These are phyloP conservation scores for Wallacemonas rigidus DNA, from an alignment of 208 protist species.

Conservation along the genomic window DNA sequence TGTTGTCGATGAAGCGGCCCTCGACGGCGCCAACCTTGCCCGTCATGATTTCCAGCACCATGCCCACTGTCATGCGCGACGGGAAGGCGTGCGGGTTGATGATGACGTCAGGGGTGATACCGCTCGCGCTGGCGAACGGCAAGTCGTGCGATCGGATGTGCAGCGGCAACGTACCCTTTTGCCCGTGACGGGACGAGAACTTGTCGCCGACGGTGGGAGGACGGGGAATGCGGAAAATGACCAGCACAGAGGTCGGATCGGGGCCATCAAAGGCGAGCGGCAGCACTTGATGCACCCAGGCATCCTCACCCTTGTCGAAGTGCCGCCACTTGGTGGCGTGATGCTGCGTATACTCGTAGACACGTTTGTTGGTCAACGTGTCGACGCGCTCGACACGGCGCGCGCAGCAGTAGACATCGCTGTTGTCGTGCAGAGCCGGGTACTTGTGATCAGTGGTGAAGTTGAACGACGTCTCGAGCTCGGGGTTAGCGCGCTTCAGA, in stretches of 20 bases:
- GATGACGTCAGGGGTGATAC: slow-evolving; percentile 99
- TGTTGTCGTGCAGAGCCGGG: slow-evolving; percentile 64
- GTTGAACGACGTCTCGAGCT: slow-evolving; percentile 48
- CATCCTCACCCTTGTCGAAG: slow-evolving; percentile 92
- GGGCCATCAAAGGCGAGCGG: slow-evolving; percentile 84
- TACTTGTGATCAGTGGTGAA: slow-evolving; percentile 84
- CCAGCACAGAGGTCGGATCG: slow-evolving; percentile 74
- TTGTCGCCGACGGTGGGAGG: slow-evolving; percentile 99
- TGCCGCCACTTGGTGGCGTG: slow-evolving; percentile 83
- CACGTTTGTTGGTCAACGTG: slow-evolving; percentile 69
- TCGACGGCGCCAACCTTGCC: slow-evolving; percentile 96
- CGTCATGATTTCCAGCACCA: slow-evolving; percentile 98
- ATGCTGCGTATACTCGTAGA: slow-evolving; percentile 87
- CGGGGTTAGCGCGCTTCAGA: slow-evolving; percentile 48
- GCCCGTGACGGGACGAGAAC: slow-evolving; percentile 99
- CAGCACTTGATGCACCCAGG: slow-evolving; percentile 90
- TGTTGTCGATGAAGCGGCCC: slow-evolving; percentile 97
- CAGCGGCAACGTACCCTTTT: slow-evolving; percentile 99
- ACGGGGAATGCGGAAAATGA: slow-evolving; percentile 93
- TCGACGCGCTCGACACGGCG: slow-evolving; percentile 76
- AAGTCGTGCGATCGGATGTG: slow-evolving; percentile 94
- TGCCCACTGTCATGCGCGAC: slow-evolving; percentile 99
- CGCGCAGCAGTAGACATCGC: slow-evolving; percentile 82
- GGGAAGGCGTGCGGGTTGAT: slow-evolving; percentile 99
- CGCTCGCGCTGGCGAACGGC: slow-evolving; percentile 91